phyloP scores from a whole-genome alignment of 192 early-diverging fungal genomes.

The Coemansia sp. region DNA sequence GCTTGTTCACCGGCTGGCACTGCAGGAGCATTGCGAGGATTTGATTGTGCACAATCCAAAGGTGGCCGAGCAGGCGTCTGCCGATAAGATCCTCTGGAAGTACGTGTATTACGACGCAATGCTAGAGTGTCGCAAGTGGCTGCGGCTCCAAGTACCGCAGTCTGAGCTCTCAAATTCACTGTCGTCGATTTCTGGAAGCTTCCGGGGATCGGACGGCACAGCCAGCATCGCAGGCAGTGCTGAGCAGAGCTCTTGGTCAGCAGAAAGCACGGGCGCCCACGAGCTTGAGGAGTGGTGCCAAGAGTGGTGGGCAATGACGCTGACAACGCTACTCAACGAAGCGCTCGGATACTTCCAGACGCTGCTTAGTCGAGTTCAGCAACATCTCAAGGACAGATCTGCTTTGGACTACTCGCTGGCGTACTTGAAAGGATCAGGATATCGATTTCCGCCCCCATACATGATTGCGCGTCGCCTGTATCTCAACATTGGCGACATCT shows the following conservation, averaged over 20 bases:
- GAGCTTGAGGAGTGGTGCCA: constrained; percentile 32
- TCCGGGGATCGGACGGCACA: constrained; percentile 12
- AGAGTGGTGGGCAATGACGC: constrained; percentile 41
- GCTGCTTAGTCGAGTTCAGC: constrained; percentile 15
- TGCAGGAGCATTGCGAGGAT: constrained; percentile 41
- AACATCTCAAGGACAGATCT: constrained; percentile 6
- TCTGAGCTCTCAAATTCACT: constrained; percentile 28
- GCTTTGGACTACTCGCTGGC: constrained; percentile 14
- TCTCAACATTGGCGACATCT: constrained; percentile 41
- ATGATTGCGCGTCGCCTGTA: constrained; percentile 33
- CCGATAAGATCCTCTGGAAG: constrained; percentile 39
- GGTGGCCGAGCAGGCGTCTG: constrained; percentile 16
- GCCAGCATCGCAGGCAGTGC: constrained; percentile 23
- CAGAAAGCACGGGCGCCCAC: constrained; percentile 7
- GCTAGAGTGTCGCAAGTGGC: constrained; percentile 43
- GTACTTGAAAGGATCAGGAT: not conserved
- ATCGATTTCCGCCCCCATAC: constrained; percentile 10
- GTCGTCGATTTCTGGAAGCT: constrained; percentile 32
- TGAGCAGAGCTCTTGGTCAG: constrained; percentile 12
- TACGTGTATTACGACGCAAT: constrained; percentile 45
- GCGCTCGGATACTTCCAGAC: constrained; percentile 43
- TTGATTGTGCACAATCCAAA: constrained; percentile 23
- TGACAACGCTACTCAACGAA: constrained; percentile 42
- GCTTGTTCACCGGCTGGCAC: constrained; percentile 28
- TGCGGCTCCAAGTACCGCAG: constrained; percentile 30